Conservation (phyloP, 1,139 yeast genomes). For the Candida buenavistaensis region DNA sequence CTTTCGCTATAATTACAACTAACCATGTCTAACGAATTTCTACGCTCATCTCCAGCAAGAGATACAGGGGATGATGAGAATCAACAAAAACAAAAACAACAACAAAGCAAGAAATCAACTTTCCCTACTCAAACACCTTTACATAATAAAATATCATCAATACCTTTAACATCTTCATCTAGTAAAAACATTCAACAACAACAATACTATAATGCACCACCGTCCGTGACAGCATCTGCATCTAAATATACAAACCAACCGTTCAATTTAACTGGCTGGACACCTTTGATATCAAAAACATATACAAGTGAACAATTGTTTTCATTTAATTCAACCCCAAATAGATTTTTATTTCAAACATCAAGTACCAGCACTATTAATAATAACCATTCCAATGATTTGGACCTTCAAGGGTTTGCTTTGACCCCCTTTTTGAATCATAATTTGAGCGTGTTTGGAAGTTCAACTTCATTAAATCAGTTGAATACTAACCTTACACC, state of each 20-base stretch:
- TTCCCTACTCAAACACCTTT: slow-evolving; percentile 11
- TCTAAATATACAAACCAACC: slow-evolving; percentile 20
- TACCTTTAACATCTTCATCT: slow-evolving; percentile 8
- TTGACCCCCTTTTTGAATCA: slow-evolving; percentile 48
- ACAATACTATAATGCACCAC: slow-evolving; percentile 10
- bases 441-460: slow-evolving; percentile 27
- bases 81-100: too few species aligned
- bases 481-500: slow-evolving; percentile 38
- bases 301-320: slow-evolving; percentile 37
- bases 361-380: background rate
- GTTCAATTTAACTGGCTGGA: slow-evolving; percentile 41
- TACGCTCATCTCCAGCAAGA: slow-evolving; percentile 37
- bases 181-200: slow-evolving; percentile 9
- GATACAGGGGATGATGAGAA: slow-evolving; percentile 5
- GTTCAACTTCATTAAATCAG: slow-evolving; percentile 13
- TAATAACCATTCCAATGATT: slow-evolving; percentile 16
- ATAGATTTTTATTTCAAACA: slow-evolving; percentile 11
- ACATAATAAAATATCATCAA: slow-evolving; percentile 10
- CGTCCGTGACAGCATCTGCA: slow-evolving; percentile 29
- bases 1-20: background rate
- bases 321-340: slow-evolving; percentile 40
- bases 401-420: slow-evolving; percentile 41
- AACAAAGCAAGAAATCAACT: background rate
- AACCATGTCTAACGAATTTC: slow-evolving; percentile 33
- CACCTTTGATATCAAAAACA: slow-evolving; percentile 44